A percentile compares a stretch with the other conserved stretches of the same genome.
Evolutionary conservation across 2,329 filamentous ascomycete species (phyloP).

Genomic region (Diaporthe humulicola): DNA sequence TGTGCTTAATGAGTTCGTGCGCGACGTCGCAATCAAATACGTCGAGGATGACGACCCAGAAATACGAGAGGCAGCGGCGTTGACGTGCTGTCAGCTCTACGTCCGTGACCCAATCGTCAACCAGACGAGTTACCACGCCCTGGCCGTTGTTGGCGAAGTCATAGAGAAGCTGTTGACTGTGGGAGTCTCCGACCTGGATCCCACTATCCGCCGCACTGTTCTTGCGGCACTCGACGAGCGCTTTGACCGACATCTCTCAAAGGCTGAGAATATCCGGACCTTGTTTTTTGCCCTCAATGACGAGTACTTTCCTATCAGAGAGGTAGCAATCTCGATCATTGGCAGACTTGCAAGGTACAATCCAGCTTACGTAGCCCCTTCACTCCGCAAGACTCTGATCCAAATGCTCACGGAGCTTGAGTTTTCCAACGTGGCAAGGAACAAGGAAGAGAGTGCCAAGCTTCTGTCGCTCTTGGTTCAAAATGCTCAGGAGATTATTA

Average conservation of each 20-base stretch:
- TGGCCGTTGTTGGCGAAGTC: slow-evolving; percentile 97
- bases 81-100: slow-evolving; percentile 98
- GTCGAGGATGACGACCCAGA: slow-evolving; percentile 96
- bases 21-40: slow-evolving; percentile 97
- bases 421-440: slow-evolving; percentile 92
- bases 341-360: slow-evolving; percentile 92
- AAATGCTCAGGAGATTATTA: slow-evolving; percentile 92
- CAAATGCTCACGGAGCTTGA: slow-evolving; percentile 97
- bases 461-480: slow-evolving; percentile 92
- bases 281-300: slow-evolving; percentile 97
- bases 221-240: slow-evolving; percentile 90
- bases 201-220: slow-evolving; percentile 90
- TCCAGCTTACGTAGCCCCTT: slow-evolving; percentile 97
- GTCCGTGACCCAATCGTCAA: slow-evolving; percentile 97
- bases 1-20: slow-evolving; percentile 97
- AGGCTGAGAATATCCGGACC: slow-evolving; percentile 96
- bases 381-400: slow-evolving; percentile 92
- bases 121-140: slow-evolving; percentile 95
- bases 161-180: slow-evolving; percentile 97
- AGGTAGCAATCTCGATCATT: slow-evolving; percentile 96
- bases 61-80: slow-evolving; percentile 91
- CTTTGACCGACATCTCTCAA: slow-evolving; percentile 96
- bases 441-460: slow-evolving; percentile 96
- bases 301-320: slow-evolving; percentile 90
- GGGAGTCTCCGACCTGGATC: slow-evolving; percentile 90